These are phyloP conservation scores for Ophiostoma fasciatum DNA, from an alignment of 2,329 filamentous ascomycete genomes.

Conservation along the genomic window DNA sequence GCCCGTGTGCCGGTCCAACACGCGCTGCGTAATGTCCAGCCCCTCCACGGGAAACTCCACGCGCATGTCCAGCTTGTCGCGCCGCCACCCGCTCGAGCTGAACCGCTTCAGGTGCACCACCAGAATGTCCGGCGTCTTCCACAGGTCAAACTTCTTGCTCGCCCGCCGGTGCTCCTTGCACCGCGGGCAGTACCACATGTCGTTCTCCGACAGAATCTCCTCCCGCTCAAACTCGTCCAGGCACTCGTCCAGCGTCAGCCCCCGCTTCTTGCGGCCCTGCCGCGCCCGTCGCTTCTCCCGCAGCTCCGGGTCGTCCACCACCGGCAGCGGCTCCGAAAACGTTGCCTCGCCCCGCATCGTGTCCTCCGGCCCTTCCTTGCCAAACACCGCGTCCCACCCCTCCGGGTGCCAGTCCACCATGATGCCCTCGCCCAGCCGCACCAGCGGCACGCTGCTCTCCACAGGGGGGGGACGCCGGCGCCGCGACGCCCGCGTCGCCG, in stretches of 20 bases:
- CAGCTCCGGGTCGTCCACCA: conserved; percentile 44
- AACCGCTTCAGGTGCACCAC: conserved; percentile 94
- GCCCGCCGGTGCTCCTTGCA: conserved; percentile 90
- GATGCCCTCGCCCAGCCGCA: conserved; percentile 71
- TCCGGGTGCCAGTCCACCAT: conserved; percentile 72
- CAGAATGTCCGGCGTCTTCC: conserved; percentile 91
- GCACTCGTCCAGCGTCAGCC: conserved; percentile 78
- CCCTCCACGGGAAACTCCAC: conserved; percentile 87
- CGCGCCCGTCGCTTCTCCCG: conserved; percentile 48
- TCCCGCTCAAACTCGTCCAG: conserved; percentile 89
- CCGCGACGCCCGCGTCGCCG: no score
- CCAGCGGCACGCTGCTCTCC: conserved; percentile 44
- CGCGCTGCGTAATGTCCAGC: conserved; percentile 65
- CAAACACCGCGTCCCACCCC: conserved; percentile 58
- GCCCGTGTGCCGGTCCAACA: conserved; percentile 64
- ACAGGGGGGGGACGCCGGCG: conserved; percentile 5
- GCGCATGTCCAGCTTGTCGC: conserved; percentile 81
- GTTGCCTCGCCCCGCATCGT: conserved; percentile 45
- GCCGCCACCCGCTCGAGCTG: conserved; percentile 64
- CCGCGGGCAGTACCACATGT: conserved; percentile 93
- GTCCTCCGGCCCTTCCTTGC: conserved; percentile 24
- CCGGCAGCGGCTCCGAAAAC: conserved; percentile 35
- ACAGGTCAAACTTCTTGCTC: conserved; percentile 92
- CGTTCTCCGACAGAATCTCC: conserved; percentile 84
- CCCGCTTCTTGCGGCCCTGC: conserved; percentile 50